Evolutionary conservation across 176 grass and related monocot species (phyloP), one percentile per base, ranked within the genome.

Genomic region (Ananas comosus): DNA sequence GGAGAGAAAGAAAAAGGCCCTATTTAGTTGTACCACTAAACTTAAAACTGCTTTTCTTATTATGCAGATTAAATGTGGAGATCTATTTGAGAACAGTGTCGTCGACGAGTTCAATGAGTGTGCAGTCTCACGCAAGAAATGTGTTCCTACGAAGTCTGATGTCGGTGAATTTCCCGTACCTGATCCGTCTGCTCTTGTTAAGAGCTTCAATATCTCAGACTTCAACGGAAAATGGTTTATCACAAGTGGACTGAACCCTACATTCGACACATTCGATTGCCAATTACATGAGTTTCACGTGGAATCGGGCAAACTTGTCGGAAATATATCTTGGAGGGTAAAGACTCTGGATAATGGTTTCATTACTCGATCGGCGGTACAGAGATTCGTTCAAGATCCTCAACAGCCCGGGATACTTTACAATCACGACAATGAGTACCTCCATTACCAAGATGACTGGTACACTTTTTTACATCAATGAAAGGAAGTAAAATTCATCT

Each of bases 361-460:
- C 68, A 93, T 99, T 78, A 97, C 89, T 22, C 80, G 93, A 77
- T 81, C 84, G 0, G 3, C 93, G 0, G 13, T 75, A 18, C 93
- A 97, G 77, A 81, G 53, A 49, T 97, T 97, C 72, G 77, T 81
- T 33, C 93, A 97, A 81, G 84, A 97, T 50, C 77, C 89, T 33
- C 23, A 58, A 14, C 88, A 89, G 49, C 89, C 89, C 9, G 94
- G 50, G n/a, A 68, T 90, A 54, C 84, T 97, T 42, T 97, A 97
- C 72, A 97, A 97, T 74, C 94, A 90, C 82, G 89, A 93, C 51
- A 97, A 97, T 1, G 84, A 93, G 78, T 99, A 82, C 80, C 79
- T 99, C 69, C 89, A 99, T 75, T 99, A 93, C 33, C 89, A 99
- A 74, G 94, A 99, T 88, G 94, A 99, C 48, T 99, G 94, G 94